These are phyloP conservation scores for Paecilomyces formosus DNA, from an alignment of 2,329 filamentous ascomycete species.

Conservation along the genomic window DNA sequence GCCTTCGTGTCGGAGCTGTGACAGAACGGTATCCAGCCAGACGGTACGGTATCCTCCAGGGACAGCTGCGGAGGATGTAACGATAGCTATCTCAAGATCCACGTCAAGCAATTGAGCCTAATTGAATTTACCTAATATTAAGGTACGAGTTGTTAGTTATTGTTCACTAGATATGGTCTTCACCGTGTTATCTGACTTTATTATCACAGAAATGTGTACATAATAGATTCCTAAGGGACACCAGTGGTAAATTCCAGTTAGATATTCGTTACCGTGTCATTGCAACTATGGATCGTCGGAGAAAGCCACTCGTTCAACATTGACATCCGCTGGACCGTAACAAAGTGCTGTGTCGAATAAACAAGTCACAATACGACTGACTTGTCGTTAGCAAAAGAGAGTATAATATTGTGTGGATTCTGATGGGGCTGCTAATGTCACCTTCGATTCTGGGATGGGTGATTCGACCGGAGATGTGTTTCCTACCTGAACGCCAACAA, in stretches of 20 bases:
- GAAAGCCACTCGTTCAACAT: neutral
- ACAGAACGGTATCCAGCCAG: neutral
- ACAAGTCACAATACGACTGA: neutral
- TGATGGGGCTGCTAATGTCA: neutral
- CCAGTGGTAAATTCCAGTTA: neutral
- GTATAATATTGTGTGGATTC: neutral
- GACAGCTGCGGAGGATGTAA: neutral
- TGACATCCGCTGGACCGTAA: neutral
- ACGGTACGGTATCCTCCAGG: neutral
- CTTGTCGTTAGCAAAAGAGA: neutral
- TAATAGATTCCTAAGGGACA: neutral
- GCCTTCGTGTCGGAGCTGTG: neutral
- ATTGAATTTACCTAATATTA: too few relatives aligned
- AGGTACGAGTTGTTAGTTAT: neutral
- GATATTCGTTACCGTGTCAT: neutral
- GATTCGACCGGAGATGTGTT: neutral
- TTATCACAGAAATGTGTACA: neutral
- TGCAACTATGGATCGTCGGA: neutral
- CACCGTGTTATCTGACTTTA: neutral
- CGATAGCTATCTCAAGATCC: neutral
- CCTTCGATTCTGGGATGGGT: neutral
- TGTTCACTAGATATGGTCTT: too few relatives aligned
- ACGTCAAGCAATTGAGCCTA: neutral
- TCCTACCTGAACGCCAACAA: neutral
- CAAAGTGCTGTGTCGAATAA: neutral